Evolutionary conservation across 75 land plant genomes (phyloP).

Genomic region (Selaginella tamariscina): DNA sequence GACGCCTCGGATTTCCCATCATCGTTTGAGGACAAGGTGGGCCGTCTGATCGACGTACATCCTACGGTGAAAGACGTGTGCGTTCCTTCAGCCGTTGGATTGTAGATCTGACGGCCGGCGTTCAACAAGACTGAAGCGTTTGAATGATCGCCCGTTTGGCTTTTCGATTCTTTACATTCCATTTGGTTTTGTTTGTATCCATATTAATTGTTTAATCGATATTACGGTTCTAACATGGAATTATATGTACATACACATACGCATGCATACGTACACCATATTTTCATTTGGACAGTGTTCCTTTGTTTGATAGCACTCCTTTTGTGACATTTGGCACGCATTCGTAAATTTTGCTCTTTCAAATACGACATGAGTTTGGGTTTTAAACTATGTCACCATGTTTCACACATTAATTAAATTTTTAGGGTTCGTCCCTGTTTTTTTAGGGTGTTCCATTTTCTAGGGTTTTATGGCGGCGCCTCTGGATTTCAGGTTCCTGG

Average conservation of each 20-base stretch:
- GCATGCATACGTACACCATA: background rate
- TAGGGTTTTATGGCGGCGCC: constrained; percentile 43
- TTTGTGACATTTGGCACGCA: no score
- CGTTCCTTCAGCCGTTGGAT: background rate
- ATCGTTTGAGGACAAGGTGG: background rate
- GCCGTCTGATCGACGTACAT: background rate
- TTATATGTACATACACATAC: no score
- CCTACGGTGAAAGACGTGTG: background rate
- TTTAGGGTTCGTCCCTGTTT: background rate
- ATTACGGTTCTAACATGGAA: no score
- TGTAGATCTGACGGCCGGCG: background rate
- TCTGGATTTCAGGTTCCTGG: constrained; percentile 64
- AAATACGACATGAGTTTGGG: background rate
- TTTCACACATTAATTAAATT: background rate
- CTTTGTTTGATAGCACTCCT: no score
- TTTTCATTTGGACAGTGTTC: no score
- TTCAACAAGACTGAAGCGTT: background rate
- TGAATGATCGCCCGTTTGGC: constrained; percentile 1
- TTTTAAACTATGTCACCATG: background rate
- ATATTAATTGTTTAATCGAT: no score
- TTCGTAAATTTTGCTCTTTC: no score
- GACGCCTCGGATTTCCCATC: background rate
- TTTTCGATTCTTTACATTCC: background rate
- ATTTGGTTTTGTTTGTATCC: background rate
- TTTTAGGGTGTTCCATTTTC: background rate